Percentiles rank a stretch among this genome's conserved stretches.
Conservation (phyloP, 257 asterid genomes). For the Linderniella brevidens region DNA sequence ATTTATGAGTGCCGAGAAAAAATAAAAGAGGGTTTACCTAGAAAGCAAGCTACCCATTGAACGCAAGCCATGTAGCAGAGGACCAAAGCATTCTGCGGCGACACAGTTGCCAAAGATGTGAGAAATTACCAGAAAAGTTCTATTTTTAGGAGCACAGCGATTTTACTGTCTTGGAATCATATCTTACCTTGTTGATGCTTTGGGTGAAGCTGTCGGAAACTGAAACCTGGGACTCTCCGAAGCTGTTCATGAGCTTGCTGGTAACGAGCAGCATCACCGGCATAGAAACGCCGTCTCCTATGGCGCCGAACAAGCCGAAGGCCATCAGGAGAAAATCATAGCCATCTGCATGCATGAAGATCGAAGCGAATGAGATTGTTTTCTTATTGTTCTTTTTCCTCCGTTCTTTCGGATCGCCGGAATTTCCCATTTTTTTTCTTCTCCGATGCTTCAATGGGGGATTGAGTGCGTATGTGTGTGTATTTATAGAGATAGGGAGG, state of each 20-base stretch:
- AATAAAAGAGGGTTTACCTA: conserved; percentile 30
- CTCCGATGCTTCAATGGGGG: no score
- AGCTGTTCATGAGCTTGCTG: conserved; percentile 49
- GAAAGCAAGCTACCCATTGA: conserved; percentile 65
- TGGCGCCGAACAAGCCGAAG: conserved; percentile 49
- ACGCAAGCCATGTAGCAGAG: conserved; percentile 67
- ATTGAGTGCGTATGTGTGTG: no score
- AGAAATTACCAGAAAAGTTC: not conserved
- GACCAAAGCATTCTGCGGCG: conserved; percentile 49
- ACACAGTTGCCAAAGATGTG: conserved; percentile 1
- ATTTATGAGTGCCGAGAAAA: not conserved
- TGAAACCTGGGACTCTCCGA: conserved; percentile 26
- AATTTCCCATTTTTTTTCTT: conserved; percentile 4
- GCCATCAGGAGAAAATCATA: conserved; percentile 40
- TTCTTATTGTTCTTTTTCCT: conserved; percentile 8
- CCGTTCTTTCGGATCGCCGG: conserved; percentile 9
- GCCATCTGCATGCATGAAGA: conserved; percentile 60
- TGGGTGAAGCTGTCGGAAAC: conserved; percentile 16
- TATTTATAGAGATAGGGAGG: no score
- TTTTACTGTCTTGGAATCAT: not conserved
- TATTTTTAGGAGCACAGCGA: not conserved
- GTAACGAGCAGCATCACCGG: conserved; percentile 49
- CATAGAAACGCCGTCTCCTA: conserved; percentile 58
- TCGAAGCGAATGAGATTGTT: conserved; percentile 18
- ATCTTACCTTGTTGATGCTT: conserved; percentile 37